phyloP scores from a whole-genome alignment of 2,329 filamentous ascomycete species.

The Cyphellophora attinorum region DNA sequence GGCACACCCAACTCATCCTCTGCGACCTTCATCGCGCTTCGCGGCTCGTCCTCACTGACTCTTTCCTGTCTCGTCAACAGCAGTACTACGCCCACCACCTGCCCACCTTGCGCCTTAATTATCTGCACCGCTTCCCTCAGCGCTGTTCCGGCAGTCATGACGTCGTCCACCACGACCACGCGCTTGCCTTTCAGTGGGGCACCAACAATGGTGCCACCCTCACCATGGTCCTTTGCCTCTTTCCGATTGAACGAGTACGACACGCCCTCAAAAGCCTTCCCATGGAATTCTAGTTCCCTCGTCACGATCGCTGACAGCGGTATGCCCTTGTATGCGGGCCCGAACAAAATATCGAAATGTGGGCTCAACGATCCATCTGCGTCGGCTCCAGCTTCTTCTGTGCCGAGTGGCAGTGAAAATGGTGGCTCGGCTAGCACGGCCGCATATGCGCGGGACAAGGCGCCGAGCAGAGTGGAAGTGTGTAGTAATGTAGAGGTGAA shows the following conservation, averaged over 20 bases:
- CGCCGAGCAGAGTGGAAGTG: slow-evolving; percentile 64
- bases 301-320: slow-evolving; percentile 72
- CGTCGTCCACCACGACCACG: slow-evolving; percentile 88
- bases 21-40: slow-evolving; percentile 79
- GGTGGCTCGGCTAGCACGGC: slow-evolving; percentile 43
- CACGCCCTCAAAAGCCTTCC: slow-evolving; percentile 38
- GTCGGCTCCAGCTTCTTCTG: slow-evolving; percentile 17
- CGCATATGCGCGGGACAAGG: slow-evolving; percentile 76
- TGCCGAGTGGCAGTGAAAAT: slow-evolving; percentile 24
- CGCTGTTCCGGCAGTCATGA: slow-evolving; percentile 90
- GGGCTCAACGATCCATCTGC: slow-evolving; percentile 39
- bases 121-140: slow-evolving; percentile 87
- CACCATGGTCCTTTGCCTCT: slow-evolving; percentile 91
- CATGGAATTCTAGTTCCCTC: slow-evolving; percentile 63
- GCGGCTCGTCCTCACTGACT: slow-evolving; percentile 56
- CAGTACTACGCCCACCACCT: slow-evolving; percentile 77
- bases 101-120: slow-evolving; percentile 75
- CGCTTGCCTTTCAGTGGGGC: slow-evolving; percentile 74
- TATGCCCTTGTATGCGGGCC: slow-evolving; percentile 92
- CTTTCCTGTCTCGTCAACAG: slow-evolving; percentile 64
- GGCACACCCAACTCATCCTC: slow-evolving; percentile 75
- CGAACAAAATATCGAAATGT: slow-evolving; percentile 67
- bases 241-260: slow-evolving; percentile 93
- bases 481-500: slow-evolving; percentile 94
- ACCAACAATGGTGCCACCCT: slow-evolving; percentile 88